Evolutionary conservation across 2,329 filamentous ascomycete genomes (phyloP), one percentile per base, ranked within the genome.

Genomic region (Phoma sp.): DNA sequence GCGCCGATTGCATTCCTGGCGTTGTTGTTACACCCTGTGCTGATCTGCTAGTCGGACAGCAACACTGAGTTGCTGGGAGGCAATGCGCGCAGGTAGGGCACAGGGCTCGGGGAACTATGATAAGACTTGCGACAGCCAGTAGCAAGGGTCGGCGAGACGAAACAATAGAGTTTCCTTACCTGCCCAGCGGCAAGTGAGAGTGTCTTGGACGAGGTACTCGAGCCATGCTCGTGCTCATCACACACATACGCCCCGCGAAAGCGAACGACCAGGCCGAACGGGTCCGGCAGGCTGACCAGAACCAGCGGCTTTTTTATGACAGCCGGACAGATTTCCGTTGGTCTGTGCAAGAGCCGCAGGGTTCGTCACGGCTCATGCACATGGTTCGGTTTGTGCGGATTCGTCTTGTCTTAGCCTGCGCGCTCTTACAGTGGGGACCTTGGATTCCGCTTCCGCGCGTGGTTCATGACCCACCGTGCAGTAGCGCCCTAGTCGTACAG

Each of bases 361-460:
- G 56, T 52, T 60, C 53, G 47, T 55, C 51, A 51, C 46, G 35
- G 49, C 29, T 49, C 46, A 55, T 63, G 58, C 65, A 60, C 64
- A 57, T 63, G 63, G 58, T 51, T 68, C 60, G 59, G 45, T 59
- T 62, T 67, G 58, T 59, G 58, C 54, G 38, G 46, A 44, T 47
- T 49, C 48, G 51, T 55, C 50, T 41, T 48, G 48, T 37, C 50
- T 51, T 54, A 57, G 55, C 55, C 17, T 60, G 65, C 61, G 65
- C 59, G 45, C 57, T 65, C 48, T 48, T 62, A 58, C 64, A 57
- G 52, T 55, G 52, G 52, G 41, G 35, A 21, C 35, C 35, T 46
- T 51, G 46, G 52, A 55, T 51, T 62, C 67, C 66, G 65, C 62
- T 72, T 72, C 69, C 68, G 68, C 69, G 64, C 62, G 62, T 69